A percentile compares a stretch with the other conserved stretches of the same genome.
phyloP scores from a whole-genome alignment of 2,329 filamentous ascomycete species.

The Xylariaceae sp. region DNA sequence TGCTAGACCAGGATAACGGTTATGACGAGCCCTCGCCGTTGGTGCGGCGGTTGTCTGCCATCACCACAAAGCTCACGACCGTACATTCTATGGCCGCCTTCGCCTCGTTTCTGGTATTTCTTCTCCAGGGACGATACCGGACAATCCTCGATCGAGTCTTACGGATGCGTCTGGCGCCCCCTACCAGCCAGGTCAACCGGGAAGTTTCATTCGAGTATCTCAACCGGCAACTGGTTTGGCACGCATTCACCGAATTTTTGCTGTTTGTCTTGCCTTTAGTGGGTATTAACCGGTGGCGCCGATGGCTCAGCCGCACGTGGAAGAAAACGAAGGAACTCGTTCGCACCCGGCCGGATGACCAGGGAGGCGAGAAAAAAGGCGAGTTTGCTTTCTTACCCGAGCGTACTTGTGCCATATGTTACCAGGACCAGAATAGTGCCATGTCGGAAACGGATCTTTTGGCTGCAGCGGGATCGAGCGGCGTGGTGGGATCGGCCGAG shows the following conservation, averaged over 20 bases:
- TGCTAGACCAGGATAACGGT: slow-evolving; percentile 70
- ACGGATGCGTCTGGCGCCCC: slow-evolving; percentile 77
- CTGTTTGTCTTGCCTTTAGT: slow-evolving; percentile 95
- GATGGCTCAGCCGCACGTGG: slow-evolving; percentile 86
- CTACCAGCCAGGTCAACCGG: slow-evolving; percentile 76
- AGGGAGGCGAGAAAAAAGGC: slow-evolving; percentile 55
- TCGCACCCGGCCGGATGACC: slow-evolving; percentile 42
- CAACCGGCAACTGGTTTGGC: slow-evolving; percentile 96
- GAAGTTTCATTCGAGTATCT: slow-evolving; percentile 97
- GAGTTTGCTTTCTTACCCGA: slow-evolving; percentile 85
- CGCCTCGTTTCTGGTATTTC: slow-evolving; percentile 80
- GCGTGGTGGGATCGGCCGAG: slow-evolving; percentile 79
- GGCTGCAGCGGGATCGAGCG: slow-evolving; percentile 62
- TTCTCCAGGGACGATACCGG: slow-evolving; percentile 84
- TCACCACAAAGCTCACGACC: slow-evolving; percentile 66
- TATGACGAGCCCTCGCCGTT: slow-evolving; percentile 56
- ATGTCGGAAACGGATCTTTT: slow-evolving; percentile 72
- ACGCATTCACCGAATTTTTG: slow-evolving; percentile 99
- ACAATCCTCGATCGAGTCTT: slow-evolving; percentile 84
- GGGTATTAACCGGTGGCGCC: slow-evolving; percentile 85
- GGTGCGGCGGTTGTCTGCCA: slow-evolving; percentile 54
- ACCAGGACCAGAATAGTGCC: slow-evolving; percentile 81
- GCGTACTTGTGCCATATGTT: slow-evolving; percentile 93
- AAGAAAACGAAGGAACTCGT: slow-evolving; percentile 67
- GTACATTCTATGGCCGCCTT: slow-evolving; percentile 78